These are phyloP conservation scores for Primulina tabacum DNA, from an alignment of 257 asterid species.

Conservation along the genomic window DNA sequence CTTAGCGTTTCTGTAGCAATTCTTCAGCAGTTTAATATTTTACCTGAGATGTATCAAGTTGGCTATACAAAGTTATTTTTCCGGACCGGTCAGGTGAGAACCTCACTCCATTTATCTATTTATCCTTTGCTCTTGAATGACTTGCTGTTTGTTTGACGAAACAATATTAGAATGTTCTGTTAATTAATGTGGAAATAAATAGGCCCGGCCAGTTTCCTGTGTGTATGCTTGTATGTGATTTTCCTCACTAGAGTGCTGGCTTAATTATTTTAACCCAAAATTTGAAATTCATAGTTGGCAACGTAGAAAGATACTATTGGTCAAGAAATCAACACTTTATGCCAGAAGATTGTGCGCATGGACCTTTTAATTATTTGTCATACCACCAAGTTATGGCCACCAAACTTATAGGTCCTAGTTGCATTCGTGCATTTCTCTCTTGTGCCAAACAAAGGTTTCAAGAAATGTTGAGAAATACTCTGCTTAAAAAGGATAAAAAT, in stretches of 20 bases:
- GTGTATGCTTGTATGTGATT: not conserved
- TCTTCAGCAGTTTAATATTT: slow-evolving; percentile 94
- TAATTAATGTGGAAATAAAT: slow-evolving; percentile 9
- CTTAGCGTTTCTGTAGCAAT: slow-evolving; percentile 94
- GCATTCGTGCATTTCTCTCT: not conserved
- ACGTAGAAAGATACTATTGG: not conserved
- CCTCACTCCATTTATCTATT: slow-evolving; percentile 1
- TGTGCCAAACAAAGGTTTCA: not conserved
- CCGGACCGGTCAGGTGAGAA: slow-evolving; percentile 94
- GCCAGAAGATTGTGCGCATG: not conserved
- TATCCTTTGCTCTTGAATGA: slow-evolving; percentile 6
- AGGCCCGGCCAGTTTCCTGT: not conserved
- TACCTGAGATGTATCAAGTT: slow-evolving; percentile 99
- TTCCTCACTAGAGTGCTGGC: slow-evolving; percentile 13
- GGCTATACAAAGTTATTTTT: slow-evolving; percentile 97
- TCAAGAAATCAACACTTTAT: not conserved
- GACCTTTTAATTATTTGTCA: not conserved
- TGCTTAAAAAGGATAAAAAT: not conserved
- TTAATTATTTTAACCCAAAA: not conserved
- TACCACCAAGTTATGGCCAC: slow-evolving; percentile 1
- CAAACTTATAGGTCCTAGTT: not conserved
- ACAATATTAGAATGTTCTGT: slow-evolving; percentile 5
- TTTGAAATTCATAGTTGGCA: slow-evolving; percentile 10
- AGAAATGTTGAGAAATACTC: not conserved
- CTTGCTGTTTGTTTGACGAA: slow-evolving; percentile 15